Percentiles rank a stretch among this genome's conserved stretches.
Evolutionary conservation across 192 early-diverging fungal species (phyloP).

Genomic region (Thoreauomyces humboldtii): DNA sequence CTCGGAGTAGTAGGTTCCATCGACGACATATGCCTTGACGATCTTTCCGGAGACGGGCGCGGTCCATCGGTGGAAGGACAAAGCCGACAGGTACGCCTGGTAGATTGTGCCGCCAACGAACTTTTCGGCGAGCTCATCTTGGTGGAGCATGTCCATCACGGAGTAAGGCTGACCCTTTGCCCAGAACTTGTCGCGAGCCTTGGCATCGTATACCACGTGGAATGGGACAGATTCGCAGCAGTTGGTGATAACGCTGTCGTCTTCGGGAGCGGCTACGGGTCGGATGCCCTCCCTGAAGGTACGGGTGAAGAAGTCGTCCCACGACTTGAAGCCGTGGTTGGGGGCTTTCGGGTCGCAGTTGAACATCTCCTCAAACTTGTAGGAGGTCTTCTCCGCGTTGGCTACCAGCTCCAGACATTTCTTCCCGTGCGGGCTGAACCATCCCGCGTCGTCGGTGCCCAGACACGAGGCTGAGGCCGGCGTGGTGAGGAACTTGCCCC

Average conservation of each 20-base stretch:
- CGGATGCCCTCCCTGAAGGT: conserved; percentile 10
- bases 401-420: conserved; percentile 10
- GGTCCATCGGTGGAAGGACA: conserved; percentile 18
- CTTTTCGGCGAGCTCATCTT: conserved; percentile 1
- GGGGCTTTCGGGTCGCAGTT: conserved; percentile 1
- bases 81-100: conserved; percentile 19
- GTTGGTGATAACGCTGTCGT: conserved; percentile 23
- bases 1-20: conserved; percentile 21
- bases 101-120: conserved; percentile 24
- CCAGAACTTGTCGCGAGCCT: conserved; percentile 21
- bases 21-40: conserved; percentile 14
- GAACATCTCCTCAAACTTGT: conserved; percentile 20
- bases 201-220: conserved; percentile 4
- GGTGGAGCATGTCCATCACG: conserved; percentile 18
- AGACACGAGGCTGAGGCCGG: background rate
- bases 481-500: conserved; percentile 18
- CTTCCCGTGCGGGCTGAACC: conserved; percentile 20
- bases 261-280: conserved; percentile 14
- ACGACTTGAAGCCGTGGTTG: conserved; percentile 16
- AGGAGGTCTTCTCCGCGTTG: conserved; percentile 2
- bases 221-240: conserved; percentile 18
- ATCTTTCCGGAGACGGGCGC: conserved; percentile 21
- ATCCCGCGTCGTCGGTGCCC: background rate
- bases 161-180: conserved; percentile 21
- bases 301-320: conserved; percentile 28